phyloP scores from a whole-genome alignment of 768 basidiomycete genomes.

The Imleria badia region DNA sequence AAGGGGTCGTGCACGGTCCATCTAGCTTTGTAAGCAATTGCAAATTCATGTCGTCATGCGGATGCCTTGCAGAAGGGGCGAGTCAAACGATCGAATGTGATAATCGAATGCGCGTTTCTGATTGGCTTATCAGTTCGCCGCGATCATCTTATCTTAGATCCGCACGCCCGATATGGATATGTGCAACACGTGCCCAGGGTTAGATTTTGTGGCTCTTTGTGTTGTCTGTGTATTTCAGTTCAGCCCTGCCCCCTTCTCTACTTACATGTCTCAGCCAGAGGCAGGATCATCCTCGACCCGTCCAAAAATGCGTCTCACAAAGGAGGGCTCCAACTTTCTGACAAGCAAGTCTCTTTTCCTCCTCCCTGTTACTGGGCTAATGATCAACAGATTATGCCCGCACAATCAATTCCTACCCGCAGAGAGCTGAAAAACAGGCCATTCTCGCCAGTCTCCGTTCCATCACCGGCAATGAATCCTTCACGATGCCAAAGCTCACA shows the following conservation, averaged over 20 bases:
- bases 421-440: conserved; percentile 6
- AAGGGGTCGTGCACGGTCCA: conserved; percentile 25
- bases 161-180: conserved; percentile 15
- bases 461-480: conserved; percentile 27
- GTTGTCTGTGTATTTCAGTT: neutral
- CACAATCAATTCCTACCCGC: conserved; percentile 15
- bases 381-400: conserved; percentile 20
- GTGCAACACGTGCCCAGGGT: conserved; percentile 3
- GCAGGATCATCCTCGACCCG: conserved; percentile 5
- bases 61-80: conserved; percentile 10
- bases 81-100: neutral
- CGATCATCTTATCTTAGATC: conserved; percentile 23
- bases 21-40: conserved; percentile 24
- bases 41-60: conserved; percentile 9
- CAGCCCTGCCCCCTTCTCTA: neutral
- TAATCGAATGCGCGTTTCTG: neutral
- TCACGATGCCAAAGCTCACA: conserved; percentile 13
- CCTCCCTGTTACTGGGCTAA: neutral
- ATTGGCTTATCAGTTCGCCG: conserved; percentile 9
- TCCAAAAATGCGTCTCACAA: neutral
- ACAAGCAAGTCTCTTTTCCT: neutral
- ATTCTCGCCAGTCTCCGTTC: conserved; percentile 14
- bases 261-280: neutral
- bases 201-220: neutral
- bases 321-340: conserved; percentile 3